Evolutionary conservation across 2,329 filamentous ascomycete genomes (phyloP), one percentile per base, ranked within the genome.

Genomic region (Xylariaceae sp.): DNA sequence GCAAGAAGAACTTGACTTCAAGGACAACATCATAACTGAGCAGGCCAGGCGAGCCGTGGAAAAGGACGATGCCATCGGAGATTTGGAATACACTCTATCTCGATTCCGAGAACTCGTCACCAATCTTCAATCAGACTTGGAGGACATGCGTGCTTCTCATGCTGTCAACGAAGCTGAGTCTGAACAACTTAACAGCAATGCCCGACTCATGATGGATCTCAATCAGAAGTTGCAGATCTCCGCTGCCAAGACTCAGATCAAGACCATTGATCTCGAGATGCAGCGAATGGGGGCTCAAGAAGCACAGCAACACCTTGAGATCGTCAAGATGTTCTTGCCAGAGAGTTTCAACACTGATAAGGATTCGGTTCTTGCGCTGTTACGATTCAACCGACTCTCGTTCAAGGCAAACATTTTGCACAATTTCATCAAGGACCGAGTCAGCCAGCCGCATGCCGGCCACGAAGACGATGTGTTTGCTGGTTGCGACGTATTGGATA

Each of bases 181-280:
- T 0, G 92, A 92, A 72, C 91, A 97, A 73, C 84, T 97, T 57
- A 92, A 88, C 65, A 89, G 85, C 68, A 88, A 91, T 63, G 96
- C 93, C 50, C 86, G 92, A 63, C 92, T 93, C 56, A 96, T 99
- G 88, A 89, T 96, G 84, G 93, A 99, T 70, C 82, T 99, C 51
- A 97, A 97, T 74, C 84, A 93, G 82, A 95, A 96, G 75, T 82
- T 99, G 49, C 93, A 96, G 70, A 84, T 89, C 58, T 95, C 92
- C 10, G 92, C 92, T 9, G 84, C 91, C 47, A 96, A 96, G 77
- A 89, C 93, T 2, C 93, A 96, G 73, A 87, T 90, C 69, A 97
- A 96, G 77, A 92, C 92, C 0, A 96, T 99, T 63, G 92, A 97
- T 66, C 80, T 97, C 35, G 92, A 97, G 72, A 78, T 97, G 59